These are phyloP conservation scores for Calonectria hongkongensis DNA, from an alignment of 2,329 filamentous ascomycete species.

Conservation along the genomic window DNA sequence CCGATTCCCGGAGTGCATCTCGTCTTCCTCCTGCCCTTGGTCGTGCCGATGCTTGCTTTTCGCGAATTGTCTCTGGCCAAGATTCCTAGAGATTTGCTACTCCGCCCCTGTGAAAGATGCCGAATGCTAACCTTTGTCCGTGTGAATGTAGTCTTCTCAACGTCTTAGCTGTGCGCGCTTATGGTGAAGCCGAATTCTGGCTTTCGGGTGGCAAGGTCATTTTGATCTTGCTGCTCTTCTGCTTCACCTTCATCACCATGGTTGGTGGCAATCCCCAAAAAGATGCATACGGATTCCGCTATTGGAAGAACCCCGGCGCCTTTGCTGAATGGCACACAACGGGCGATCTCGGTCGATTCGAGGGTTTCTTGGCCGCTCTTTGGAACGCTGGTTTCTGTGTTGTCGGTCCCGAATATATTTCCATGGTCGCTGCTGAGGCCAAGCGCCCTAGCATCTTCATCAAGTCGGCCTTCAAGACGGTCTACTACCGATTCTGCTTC, in stretches of 20 bases:
- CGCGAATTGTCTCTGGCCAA: background rate
- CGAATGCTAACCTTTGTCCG: slow-evolving; percentile 55
- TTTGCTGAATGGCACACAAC: slow-evolving; percentile 73
- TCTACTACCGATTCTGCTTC: slow-evolving; percentile 82
- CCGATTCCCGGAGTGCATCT: slow-evolving; percentile 16
- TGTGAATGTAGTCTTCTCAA: slow-evolving; percentile 71
- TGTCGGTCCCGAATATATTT: slow-evolving; percentile 81
- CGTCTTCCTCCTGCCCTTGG: slow-evolving; percentile 31
- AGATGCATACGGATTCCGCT: slow-evolving; percentile 82
- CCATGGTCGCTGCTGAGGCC: slow-evolving; percentile 81
- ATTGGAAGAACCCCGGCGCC: slow-evolving; percentile 71
- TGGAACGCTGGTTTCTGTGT: slow-evolving; percentile 79
- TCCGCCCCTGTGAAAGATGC: slow-evolving; percentile 32
- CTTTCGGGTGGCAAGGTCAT: slow-evolving; percentile 78
- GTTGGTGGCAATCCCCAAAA: slow-evolving; percentile 83
- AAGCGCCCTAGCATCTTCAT: slow-evolving; percentile 78
- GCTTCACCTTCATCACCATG: slow-evolving; percentile 88
- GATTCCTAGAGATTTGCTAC: slow-evolving; percentile 32
- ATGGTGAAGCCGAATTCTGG: slow-evolving; percentile 84
- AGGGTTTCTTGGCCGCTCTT: slow-evolving; percentile 81
- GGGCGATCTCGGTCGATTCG: slow-evolving; percentile 78
- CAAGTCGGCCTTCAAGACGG: slow-evolving; percentile 82
- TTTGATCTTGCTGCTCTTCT: slow-evolving; percentile 79
- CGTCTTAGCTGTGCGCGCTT: slow-evolving; percentile 78
- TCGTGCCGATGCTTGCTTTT: slow-evolving; percentile 32